Conservation (phyloP, 805 yeast species). For the Isabelozyma heimii region DNA sequence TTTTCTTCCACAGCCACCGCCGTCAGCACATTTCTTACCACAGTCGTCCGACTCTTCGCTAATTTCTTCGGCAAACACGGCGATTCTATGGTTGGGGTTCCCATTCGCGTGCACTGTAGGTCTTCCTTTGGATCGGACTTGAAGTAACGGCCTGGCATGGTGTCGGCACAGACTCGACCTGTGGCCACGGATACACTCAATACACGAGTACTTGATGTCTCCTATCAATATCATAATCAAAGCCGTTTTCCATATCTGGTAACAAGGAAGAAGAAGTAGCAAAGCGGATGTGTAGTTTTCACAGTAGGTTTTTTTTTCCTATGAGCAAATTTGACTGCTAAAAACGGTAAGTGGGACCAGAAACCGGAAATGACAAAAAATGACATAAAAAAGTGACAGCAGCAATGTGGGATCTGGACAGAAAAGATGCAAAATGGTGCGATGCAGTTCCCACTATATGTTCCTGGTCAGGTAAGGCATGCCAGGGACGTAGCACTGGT, state of each 20-base stretch:
- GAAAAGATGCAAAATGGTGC: too few species aligned
- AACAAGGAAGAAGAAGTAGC: background rate
- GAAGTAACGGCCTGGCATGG: slow-evolving; percentile 72
- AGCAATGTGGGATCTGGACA: too few species aligned
- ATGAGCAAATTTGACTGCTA: slow-evolving; percentile 1
- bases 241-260: background rate
- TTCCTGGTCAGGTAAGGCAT: too few species aligned
- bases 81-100: slow-evolving; percentile 53
- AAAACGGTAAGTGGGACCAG: background rate
- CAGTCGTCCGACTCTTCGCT: background rate
- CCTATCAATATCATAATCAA: slow-evolving; percentile 68
- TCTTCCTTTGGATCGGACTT: slow-evolving; percentile 87
- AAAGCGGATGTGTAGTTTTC: too few species aligned
- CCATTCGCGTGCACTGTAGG: slow-evolving; percentile 60
- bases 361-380: background rate
- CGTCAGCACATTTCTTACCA: background rate
- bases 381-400: too few species aligned
- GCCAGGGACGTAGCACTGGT: too few species aligned
- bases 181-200: slow-evolving; percentile 89
- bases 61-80: slow-evolving; percentile 51
- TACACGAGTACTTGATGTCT: slow-evolving; percentile 79
- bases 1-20: slow-evolving; percentile 4
- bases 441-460: too few species aligned
- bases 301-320: background rate
- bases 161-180: slow-evolving; percentile 86